phyloP scores from a whole-genome alignment of 1,284 basidiomycete species.

The Ustilago loliicola region DNA sequence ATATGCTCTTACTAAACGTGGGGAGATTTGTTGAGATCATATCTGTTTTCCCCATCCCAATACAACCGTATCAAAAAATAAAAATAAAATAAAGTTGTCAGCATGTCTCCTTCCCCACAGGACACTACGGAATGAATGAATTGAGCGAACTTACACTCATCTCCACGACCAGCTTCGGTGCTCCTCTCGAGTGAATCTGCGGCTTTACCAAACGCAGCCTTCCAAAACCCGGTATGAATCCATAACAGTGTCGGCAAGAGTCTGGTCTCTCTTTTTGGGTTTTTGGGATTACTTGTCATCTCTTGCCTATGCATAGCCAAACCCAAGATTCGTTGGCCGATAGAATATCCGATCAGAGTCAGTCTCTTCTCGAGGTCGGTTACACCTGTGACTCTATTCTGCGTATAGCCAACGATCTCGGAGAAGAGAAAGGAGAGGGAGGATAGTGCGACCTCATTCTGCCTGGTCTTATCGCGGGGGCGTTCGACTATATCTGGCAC shows the following conservation, averaged over 20 bases:
- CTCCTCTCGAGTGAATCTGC: conserved; percentile 96
- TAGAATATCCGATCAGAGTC: conserved; percentile 56
- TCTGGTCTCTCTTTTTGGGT: conserved; percentile 66
- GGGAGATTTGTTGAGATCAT: conserved; percentile 99
- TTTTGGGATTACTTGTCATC: conserved; percentile 52
- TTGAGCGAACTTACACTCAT: conserved; percentile 81
- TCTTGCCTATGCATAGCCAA: conserved; percentile 60
- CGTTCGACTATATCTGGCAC: conserved; percentile 65
- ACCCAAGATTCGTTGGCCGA: conserved; percentile 57
- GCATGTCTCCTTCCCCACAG: neutral
- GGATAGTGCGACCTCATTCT: conserved; percentile 44
- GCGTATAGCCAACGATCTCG: conserved; percentile 78
- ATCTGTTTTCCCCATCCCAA: conserved; percentile 74
- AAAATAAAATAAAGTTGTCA: too few relatives aligned
- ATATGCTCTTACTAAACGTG: conserved; percentile 88
- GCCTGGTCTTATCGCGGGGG: conserved; percentile 59
- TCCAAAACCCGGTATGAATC: conserved; percentile 81
- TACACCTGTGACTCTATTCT: conserved; percentile 92
- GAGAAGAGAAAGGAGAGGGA: conserved; percentile 62
- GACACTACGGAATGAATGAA: neutral
- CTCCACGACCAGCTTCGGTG: conserved; percentile 83
- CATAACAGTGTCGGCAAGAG: conserved; percentile 63
- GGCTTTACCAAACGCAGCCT: conserved; percentile 89
- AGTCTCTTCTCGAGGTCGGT: conserved; percentile 82
- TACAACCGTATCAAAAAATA: neutral